These are phyloP conservation scores for Platismatia glauca DNA, from an alignment of 495 filamentous ascomycete species.

Conservation along the genomic window DNA sequence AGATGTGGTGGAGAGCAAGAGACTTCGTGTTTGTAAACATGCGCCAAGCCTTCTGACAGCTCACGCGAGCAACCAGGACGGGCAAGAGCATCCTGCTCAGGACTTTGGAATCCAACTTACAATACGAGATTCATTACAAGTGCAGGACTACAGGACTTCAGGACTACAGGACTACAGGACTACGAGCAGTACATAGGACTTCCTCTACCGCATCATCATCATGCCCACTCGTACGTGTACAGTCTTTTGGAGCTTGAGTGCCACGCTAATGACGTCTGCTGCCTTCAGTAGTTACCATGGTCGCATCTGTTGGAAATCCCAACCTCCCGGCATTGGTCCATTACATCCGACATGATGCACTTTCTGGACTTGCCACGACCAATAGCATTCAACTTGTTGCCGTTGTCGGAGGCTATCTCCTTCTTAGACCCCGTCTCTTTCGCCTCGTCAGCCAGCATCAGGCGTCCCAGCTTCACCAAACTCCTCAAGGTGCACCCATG, in stretches of 20 bases:
- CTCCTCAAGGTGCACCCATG: slow-evolving; percentile 6
- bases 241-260: neutral
- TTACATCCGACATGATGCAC: neutral
- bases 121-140: neutral
- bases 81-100: neutral
- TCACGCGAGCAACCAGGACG: neutral
- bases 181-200: neutral
- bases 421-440: slow-evolving; percentile 58
- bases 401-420: slow-evolving; percentile 51
- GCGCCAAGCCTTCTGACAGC: slow-evolving; percentile 6
- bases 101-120: neutral
- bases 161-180: neutral
- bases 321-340: neutral
- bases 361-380: neutral
- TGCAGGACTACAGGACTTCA: neutral
- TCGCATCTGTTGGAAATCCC: neutral
- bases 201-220: neutral
- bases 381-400: slow-evolving; percentile 52
- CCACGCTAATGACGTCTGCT: neutral
- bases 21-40: neutral
- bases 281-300: neutral
- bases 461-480: slow-evolving; percentile 36
- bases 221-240: neutral
- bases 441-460: slow-evolving; percentile 38
- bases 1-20: neutral